Evolutionary conservation across 495 filamentous ascomycete species (phyloP), one percentile per base, ranked within the genome.

Genomic region (Aspergillus homomorphus): DNA sequence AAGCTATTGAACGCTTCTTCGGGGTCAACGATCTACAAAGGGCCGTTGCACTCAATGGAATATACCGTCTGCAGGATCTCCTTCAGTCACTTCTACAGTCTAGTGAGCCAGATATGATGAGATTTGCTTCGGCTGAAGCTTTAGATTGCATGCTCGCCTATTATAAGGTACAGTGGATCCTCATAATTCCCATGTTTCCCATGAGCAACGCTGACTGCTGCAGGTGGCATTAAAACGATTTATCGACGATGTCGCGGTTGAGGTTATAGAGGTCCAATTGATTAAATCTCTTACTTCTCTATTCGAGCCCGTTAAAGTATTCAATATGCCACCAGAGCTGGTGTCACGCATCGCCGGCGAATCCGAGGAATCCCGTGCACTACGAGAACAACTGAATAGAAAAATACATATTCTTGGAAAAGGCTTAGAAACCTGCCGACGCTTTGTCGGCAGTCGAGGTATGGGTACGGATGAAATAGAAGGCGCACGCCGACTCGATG

Each of bases 141-240:
- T 38, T 38, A 38, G 33, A 30, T 30, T 30, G 26, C 26, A 72
- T 69, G 68, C 33, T 57, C 5, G 61, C 67, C 5, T 74, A 72
- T 53, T 73, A 72, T 49, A 68, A 72, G 62, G 69, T 72, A 62
- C 50, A 30, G 4, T 30, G 26, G 26, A 30, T 45, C 2, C 7
- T 45, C 14, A 54, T 18, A 42, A 59, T 18, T n/a, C 28, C 48
- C 48, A n/a, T 51, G 15, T 20, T 51, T 22, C 63, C 42, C 21
- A n/a, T 24, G 24, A 12, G 26, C 16, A 49, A 48, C 16, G n/a
- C 16, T 38, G 19, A 44, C 30, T 4, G n/a, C 18, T 49, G 33
- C 52, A 87, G 86, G 84, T 88, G 64, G 83, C 85, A 0, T 54
- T 85, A 38, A 84, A 85, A 67, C 72, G 75, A 2, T 85, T 89